Percentiles rank a stretch among this genome's conserved stretches.
These are phyloP conservation scores for Plenodomus biglobosus DNA, from an alignment of 2,329 filamentous ascomycete genomes.

Conservation along the genomic window DNA sequence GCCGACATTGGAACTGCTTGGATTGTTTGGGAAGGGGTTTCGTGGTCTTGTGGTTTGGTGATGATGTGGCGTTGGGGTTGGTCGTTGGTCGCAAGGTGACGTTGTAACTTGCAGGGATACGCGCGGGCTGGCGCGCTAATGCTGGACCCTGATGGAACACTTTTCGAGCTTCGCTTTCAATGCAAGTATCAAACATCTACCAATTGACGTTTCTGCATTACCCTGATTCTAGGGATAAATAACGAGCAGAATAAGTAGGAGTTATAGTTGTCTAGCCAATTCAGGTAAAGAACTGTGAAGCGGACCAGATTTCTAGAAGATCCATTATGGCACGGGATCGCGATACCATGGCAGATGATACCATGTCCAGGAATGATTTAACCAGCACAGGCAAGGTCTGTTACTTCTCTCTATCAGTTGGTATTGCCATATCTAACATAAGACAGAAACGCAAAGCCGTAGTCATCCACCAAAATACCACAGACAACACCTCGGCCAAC, in stretches of 20 bases:
- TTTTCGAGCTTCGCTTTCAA: conserved; percentile 1
- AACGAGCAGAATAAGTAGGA: no score
- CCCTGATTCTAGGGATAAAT: no score
- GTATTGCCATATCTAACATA: neutral
- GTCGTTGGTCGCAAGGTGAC: neutral
- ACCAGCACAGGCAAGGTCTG: conserved; percentile 10
- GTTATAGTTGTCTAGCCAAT: no score
- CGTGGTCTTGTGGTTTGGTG: no score
- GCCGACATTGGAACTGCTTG: conserved; percentile 6
- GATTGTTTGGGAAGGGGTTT: neutral
- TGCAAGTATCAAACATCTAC: neutral
- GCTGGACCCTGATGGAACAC: conserved; percentile 9
- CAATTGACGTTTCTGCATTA: no score
- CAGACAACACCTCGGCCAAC: conserved; percentile 1
- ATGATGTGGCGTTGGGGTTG: neutral
- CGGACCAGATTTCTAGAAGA: no score
- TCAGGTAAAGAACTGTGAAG: no score
- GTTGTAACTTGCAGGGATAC: conserved; percentile 4
- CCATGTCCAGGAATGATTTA: conserved; percentile 1
- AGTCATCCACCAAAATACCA: conserved; percentile 19
- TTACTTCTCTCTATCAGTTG: neutral
- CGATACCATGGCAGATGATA: conserved; percentile 6
- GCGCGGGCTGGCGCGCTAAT: conserved; percentile 16
- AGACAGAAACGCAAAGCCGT: conserved; percentile 22
- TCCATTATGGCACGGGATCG: neutral